These are phyloP conservation scores for Pseudocercospora fijiensis DNA, from an alignment of 2,329 filamentous ascomycete species.

Conservation along the genomic window DNA sequence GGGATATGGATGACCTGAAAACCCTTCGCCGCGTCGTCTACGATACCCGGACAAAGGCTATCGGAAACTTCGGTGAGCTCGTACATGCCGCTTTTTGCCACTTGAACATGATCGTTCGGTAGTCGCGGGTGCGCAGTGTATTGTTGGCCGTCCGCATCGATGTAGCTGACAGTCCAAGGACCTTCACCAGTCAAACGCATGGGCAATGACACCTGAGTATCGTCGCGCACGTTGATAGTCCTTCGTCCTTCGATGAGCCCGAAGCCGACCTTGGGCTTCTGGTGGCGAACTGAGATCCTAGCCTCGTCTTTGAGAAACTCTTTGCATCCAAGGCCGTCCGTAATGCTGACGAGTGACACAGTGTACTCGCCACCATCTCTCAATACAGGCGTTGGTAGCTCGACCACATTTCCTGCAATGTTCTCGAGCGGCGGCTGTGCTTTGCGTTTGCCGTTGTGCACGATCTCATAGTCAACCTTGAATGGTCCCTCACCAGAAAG, in stretches of 20 bases:
- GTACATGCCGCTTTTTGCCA: constrained; percentile 62
- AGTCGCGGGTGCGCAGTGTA: constrained; percentile 43
- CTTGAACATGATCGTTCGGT: constrained; percentile 36
- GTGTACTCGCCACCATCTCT: constrained; percentile 86
- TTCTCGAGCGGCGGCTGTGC: constrained; percentile 60
- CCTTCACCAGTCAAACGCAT: constrained; percentile 80
- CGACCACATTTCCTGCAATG: constrained; percentile 63
- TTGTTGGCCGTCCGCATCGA: constrained; percentile 42
- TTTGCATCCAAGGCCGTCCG: constrained; percentile 83
- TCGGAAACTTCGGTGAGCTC: constrained; percentile 77
- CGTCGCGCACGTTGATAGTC: constrained; percentile 72
- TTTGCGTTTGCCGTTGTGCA: constrained; percentile 82
- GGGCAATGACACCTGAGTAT: constrained; percentile 70
- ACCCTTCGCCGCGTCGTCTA: constrained; percentile 69
- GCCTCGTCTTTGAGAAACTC: constrained; percentile 80
- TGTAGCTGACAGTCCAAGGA: constrained; percentile 79
- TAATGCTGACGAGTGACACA: constrained; percentile 78
- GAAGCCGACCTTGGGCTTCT: constrained; percentile 83
- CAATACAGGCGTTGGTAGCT: constrained; percentile 72
- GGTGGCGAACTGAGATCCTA: constrained; percentile 81
- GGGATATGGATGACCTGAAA: constrained; percentile 87
- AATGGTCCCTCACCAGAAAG: constrained; percentile 84
- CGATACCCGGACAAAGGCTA: constrained; percentile 73
- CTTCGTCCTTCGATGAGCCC: constrained; percentile 80
- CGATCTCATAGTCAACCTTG: constrained; percentile 85